A percentile compares a stretch with the other conserved stretches of the same genome.
Evolutionary conservation across 768 basidiomycete species (phyloP).

Genomic region (Podaxis sp.): DNA sequence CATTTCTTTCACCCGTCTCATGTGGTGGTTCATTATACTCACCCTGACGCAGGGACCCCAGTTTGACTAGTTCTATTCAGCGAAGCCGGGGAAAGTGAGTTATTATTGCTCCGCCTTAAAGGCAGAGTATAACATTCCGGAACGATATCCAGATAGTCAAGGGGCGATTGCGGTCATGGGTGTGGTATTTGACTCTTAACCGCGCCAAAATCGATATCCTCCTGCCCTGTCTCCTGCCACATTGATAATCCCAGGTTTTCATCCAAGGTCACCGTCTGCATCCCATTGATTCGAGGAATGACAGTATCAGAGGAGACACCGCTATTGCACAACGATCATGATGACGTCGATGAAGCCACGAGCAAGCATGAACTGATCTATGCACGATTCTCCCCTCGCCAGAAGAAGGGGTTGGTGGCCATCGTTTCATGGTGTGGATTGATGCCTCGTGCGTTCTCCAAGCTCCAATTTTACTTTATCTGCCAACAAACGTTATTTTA

Average conservation of each 20-base stretch:
- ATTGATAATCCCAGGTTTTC: not conserved
- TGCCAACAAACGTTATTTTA: constrained; percentile 23
- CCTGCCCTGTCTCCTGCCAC: not conserved
- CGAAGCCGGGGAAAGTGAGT: not conserved
- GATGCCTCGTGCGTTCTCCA: constrained; percentile 43
- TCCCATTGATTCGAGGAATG: not conserved
- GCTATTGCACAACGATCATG: not conserved
- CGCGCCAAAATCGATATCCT: not conserved
- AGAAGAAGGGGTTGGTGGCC: constrained; percentile 46
- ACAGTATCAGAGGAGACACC: constrained; percentile 8
- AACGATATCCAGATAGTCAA: not conserved
- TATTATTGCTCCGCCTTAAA: constrained; percentile 1
- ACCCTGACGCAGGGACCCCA: not conserved
- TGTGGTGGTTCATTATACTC: not conserved
- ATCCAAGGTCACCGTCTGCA: not conserved
- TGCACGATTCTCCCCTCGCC: constrained; percentile 38
- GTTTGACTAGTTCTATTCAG: not conserved
- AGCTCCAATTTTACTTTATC: constrained; percentile 52
- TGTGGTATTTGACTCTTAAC: not conserved
- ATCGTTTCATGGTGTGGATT: constrained; percentile 52
- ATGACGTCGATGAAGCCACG: not conserved
- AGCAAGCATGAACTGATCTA: constrained; percentile 31
- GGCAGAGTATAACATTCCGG: not conserved
- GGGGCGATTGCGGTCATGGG: not conserved
- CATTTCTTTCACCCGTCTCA: not conserved